These are phyloP conservation scores for Cytospora paraplurivora DNA, from an alignment of 2,329 filamentous ascomycete species.

Conservation along the genomic window DNA sequence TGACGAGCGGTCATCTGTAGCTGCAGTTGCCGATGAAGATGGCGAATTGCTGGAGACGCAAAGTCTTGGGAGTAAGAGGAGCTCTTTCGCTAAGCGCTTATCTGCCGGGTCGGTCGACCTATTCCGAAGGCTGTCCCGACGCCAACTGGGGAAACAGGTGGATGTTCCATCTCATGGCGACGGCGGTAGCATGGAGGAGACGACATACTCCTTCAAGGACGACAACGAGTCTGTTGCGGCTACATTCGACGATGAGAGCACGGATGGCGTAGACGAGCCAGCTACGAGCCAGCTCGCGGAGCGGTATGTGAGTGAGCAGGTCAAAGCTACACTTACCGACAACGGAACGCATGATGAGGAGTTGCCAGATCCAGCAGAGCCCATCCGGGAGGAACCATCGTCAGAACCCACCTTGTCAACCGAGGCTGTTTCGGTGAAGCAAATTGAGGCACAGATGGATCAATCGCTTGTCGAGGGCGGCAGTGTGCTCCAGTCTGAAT, in stretches of 20 bases:
- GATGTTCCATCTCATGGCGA: constrained; percentile 32
- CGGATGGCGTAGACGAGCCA: constrained; percentile 42
- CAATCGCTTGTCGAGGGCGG: constrained; percentile 28
- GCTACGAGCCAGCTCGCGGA: constrained; percentile 34
- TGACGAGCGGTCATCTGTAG: constrained; percentile 66
- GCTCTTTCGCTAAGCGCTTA: constrained; percentile 50
- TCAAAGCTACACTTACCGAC: constrained; percentile 43
- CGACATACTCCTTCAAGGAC: constrained; percentile 42
- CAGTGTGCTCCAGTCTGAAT: constrained; percentile 37
- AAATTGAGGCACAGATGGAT: constrained; percentile 28
- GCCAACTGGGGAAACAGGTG: constrained; percentile 30
- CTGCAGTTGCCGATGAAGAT: constrained; percentile 67
- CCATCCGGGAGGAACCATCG: constrained; percentile 17
- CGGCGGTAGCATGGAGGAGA: constrained; percentile 49
- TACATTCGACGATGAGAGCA: constrained; percentile 54
- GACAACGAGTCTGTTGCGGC: constrained; percentile 58
- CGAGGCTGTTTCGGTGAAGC: constrained; percentile 27
- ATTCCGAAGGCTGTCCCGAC: constrained; percentile 48
- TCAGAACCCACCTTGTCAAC: constrained; percentile 20
- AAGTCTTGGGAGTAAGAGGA: constrained; percentile 36
- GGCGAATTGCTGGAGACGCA: constrained; percentile 42
- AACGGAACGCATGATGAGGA: constrained; percentile 18
- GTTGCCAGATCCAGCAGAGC: constrained; percentile 17
- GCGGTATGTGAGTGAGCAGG: constrained; percentile 40
- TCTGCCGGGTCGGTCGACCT: constrained; percentile 51